Base-by-base conservation (phyloP, 1,284 basidiomycete species). In the Heterobasidion irregulare region DNA sequence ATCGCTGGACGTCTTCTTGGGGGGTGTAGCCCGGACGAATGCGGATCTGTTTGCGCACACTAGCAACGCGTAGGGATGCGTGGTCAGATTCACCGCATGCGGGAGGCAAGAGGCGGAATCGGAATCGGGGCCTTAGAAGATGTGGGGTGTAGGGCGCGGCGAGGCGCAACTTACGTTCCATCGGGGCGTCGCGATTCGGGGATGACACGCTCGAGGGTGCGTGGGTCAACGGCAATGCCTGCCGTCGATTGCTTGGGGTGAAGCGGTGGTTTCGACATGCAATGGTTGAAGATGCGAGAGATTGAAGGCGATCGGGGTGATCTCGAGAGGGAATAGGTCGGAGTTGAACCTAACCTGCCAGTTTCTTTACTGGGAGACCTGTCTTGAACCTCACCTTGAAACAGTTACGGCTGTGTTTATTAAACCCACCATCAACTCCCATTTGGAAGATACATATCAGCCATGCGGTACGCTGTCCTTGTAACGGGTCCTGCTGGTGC, bases 11-110 rank as follows among this genome's bases (percentile, higher is more conserved):
- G 72, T 98, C 95, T 70, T 98, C 95, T 68, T 93, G 91, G 0
- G 95, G 95, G 1, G 93, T 96, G 71, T 86, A 98, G 1, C 95
- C 95, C 0, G 94, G 94, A 36, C 94, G 80, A 61, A 98, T 87
- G 73, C 89, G 95, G 59, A 90, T 75, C 68, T 97, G 83, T 70
- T 95, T 97, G 56, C 95, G 86, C 19, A 92, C 70, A 49, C 94
- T 97, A 67, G 15, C 44, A 13, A 44, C 18, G 50, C 18, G 18
- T 18, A 12, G 18, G 26, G 26, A 26, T 26, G 26, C 26, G 18
- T n/a, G 46, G 46, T 47, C 26, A 47, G 46, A 50, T 33, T 19
- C 46, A 26, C 12, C 12, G 58, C 48, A 18, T 43, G 9, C 53
- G 50, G 51, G 15, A 16, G 51, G 50, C 41, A 35, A 52, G 50